Evolutionary conservation across 257 asterid genomes (phyloP).

Genomic region (Solanum gandarillasii): DNA sequence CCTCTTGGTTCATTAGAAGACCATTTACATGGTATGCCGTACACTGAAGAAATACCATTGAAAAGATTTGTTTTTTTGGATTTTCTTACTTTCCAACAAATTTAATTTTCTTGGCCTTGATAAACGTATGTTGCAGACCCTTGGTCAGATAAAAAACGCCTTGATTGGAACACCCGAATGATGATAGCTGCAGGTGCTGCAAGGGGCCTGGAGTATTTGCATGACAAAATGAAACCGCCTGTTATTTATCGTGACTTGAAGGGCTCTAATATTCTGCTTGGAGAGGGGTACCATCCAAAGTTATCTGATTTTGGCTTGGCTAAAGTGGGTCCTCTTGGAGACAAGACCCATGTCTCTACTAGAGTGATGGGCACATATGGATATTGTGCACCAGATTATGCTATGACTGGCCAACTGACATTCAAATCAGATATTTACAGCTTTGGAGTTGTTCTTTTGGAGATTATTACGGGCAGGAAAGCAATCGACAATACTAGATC

Average conservation of each 20-base stretch:
- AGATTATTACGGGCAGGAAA: conserved; percentile 65
- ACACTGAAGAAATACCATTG: neutral
- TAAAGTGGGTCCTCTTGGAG: conserved; percentile 66
- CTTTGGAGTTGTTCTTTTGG: conserved; percentile 77
- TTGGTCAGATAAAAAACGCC: conserved; percentile 12
- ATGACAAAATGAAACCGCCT: conserved; percentile 58
- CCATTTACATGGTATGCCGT: conserved; percentile 50
- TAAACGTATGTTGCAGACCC: conserved; percentile 17
- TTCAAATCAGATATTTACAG: conserved; percentile 75
- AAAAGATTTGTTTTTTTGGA: neutral
- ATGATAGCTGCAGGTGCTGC: conserved; percentile 83
- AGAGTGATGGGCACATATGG: conserved; percentile 92
- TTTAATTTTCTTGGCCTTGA: neutral
- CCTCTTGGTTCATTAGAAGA: conserved; percentile 70
- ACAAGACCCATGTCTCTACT: conserved; percentile 67
- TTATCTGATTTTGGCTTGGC: conserved; percentile 87
- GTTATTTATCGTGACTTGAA: conserved; percentile 73
- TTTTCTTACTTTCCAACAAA: neutral
- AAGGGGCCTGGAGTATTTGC: conserved; percentile 70
- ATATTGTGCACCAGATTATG: conserved; percentile 80
- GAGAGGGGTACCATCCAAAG: conserved; percentile 54
- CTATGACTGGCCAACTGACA: conserved; percentile 76
- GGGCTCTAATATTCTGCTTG: conserved; percentile 67
- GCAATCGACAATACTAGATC: conserved; percentile 42
- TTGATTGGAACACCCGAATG: conserved; percentile 75